Evolutionary conservation across 192 early-diverging fungal species (phyloP).

Genomic region (Coemansia reversa): DNA sequence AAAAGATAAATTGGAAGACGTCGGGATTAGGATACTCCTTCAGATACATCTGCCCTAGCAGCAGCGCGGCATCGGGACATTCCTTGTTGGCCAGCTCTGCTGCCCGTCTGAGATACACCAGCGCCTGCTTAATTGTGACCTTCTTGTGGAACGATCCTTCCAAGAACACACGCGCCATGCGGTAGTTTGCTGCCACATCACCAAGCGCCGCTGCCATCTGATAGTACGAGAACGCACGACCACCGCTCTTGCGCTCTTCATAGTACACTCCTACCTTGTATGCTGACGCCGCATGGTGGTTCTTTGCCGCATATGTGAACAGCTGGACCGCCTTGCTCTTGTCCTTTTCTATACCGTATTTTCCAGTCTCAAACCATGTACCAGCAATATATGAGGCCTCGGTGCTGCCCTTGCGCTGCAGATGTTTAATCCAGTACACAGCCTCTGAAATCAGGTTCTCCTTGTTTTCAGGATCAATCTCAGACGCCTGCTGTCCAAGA

Average conservation of each 20-base stretch:
- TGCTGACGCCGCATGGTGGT: conserved; percentile 63
- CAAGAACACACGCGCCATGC: conserved; percentile 74
- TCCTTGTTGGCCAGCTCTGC: conserved; percentile 67
- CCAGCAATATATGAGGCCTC: conserved; percentile 78
- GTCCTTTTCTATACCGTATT: conserved; percentile 59
- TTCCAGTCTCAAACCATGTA: conserved; percentile 67
- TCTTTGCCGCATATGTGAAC: conserved; percentile 64
- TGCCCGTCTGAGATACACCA: conserved; percentile 80
- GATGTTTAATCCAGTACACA: conserved; percentile 69
- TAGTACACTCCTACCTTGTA: conserved; percentile 65
- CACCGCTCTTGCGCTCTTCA: conserved; percentile 61
- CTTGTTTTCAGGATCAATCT: conserved; percentile 45
- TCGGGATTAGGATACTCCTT: conserved; percentile 60
- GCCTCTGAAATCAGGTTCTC: conserved; percentile 61
- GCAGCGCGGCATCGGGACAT: conserved; percentile 73
- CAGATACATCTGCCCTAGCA: conserved; percentile 79
- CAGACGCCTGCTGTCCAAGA: conserved; percentile 46
- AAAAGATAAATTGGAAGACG: conserved; percentile 64
- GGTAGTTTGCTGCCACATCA: conserved; percentile 68
- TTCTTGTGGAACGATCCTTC: conserved; percentile 69
- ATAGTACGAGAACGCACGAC: conserved; percentile 67
- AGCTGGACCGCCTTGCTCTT: conserved; percentile 65
- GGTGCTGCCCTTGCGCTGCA: conserved; percentile 66
- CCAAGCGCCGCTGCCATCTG: conserved; percentile 68
- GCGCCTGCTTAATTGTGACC: conserved; percentile 70